Percentiles rank a stretch among this genome's conserved stretches.
Evolutionary conservation across 2,329 filamentous ascomycete genomes (phyloP).

Genomic region (Hymenoscyphus fraxineus): DNA sequence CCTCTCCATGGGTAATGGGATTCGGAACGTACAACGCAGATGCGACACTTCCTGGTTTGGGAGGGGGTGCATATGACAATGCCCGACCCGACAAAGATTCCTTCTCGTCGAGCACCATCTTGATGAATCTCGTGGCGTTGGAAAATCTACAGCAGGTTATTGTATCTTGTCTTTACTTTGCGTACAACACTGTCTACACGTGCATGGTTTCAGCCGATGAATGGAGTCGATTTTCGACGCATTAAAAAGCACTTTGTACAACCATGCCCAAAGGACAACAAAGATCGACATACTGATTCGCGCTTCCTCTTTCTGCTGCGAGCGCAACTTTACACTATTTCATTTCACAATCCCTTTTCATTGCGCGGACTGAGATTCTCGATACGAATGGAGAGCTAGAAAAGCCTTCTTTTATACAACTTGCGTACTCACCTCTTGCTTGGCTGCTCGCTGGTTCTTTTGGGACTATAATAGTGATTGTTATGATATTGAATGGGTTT

Average conservation of each 20-base stretch:
- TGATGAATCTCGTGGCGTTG: not conserved
- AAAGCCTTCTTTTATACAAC: slow-evolving; percentile 14
- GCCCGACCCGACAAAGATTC: slow-evolving; percentile 14
- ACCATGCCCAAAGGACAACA: slow-evolving; percentile 7
- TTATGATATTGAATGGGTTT: slow-evolving; percentile 19
- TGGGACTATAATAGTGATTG: slow-evolving; percentile 17
- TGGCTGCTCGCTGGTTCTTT: slow-evolving; percentile 21
- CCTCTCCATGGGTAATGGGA: slow-evolving; percentile 4
- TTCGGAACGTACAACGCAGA: slow-evolving; percentile 20
- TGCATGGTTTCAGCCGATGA: slow-evolving; percentile 3
- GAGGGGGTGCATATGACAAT: not conserved
- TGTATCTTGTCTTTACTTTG: slow-evolving; percentile 2
- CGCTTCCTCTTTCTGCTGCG: not conserved
- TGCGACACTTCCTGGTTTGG: slow-evolving; percentile 14
- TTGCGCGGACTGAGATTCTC: slow-evolving; percentile 29
- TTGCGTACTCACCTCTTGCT: slow-evolving; percentile 27
- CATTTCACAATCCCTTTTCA: slow-evolving; percentile 1
- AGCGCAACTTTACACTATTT: slow-evolving; percentile 2
- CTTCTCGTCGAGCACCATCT: slow-evolving; percentile 32
- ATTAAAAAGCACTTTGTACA: not conserved
- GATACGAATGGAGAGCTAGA: slow-evolving; percentile 11
- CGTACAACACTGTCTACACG: slow-evolving; percentile 2
- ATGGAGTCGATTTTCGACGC: slow-evolving; percentile 3
- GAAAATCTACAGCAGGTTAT: slow-evolving; percentile 5
- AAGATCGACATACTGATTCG: slow-evolving; percentile 6